Conservation (phyloP, 768 basidiomycete genomes). For the Mrakia gelida region DNA sequence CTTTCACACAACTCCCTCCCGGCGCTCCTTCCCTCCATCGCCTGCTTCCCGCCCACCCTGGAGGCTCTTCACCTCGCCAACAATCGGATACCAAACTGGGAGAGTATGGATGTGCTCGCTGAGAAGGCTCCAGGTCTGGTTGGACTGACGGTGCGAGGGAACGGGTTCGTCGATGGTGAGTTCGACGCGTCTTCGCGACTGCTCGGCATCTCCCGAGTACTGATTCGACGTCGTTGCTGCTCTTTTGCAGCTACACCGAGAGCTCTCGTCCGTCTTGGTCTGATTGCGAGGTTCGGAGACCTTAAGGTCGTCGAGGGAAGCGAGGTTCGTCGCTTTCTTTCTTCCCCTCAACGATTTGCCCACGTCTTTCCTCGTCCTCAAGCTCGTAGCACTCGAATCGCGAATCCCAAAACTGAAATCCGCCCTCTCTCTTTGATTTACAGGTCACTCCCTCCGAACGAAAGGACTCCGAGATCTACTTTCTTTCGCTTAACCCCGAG, state of each 20-base stretch:
- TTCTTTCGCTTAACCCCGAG: conserved; percentile 55
- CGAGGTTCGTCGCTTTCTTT: conserved; percentile 1
- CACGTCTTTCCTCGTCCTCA: no score
- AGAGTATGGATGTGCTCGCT: background rate
- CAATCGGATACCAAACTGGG: conserved; percentile 22
- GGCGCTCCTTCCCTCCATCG: background rate
- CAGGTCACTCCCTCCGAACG: conserved; percentile 70
- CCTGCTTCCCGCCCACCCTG: background rate
- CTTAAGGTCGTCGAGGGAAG: conserved; percentile 24
- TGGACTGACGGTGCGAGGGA: conserved; percentile 14
- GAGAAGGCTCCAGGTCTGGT: background rate
- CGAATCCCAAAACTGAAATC: no score
- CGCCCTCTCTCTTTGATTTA: conserved; percentile 14
- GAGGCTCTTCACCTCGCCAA: conserved; percentile 14
- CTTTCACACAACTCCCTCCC: conserved; percentile 24
- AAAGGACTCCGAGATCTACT: conserved; percentile 75
- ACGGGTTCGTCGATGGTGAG: conserved; percentile 8
- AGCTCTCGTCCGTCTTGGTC: background rate
- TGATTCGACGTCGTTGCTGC: background rate
- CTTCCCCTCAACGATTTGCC: no score
- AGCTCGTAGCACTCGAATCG: background rate
- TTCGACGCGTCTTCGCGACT: background rate
- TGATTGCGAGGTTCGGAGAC: conserved; percentile 17
- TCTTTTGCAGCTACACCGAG: background rate
- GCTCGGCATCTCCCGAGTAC: no score